Evolutionary conservation across 371 early-diverging fungal species (phyloP).

Genomic region (Mucor mucedo): DNA sequence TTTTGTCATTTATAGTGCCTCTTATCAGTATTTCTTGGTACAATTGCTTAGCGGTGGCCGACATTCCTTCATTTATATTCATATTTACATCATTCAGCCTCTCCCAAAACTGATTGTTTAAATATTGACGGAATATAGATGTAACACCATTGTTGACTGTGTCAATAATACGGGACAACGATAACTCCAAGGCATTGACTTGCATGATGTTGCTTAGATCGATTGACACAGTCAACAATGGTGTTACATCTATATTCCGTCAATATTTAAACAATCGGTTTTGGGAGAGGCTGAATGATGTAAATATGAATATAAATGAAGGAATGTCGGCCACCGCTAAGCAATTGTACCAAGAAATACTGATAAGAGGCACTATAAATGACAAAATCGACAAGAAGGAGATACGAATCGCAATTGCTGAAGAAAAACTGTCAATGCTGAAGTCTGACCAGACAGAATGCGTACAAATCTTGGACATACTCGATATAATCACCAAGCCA

Average conservation of each 20-base stretch:
- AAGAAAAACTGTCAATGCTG: slow-evolving; percentile 19
- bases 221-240: slow-evolving; percentile 22
- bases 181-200: slow-evolving; percentile 27
- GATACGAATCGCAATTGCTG: slow-evolving; percentile 18
- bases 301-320: slow-evolving; percentile 15
- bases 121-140: slow-evolving; percentile 22
- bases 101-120: slow-evolving; percentile 12
- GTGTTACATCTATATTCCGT: slow-evolving; percentile 19
- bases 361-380: slow-evolving; percentile 16
- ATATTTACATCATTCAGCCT: slow-evolving; percentile 16
- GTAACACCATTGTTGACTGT: slow-evolving; percentile 17
- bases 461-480: slow-evolving; percentile 21
- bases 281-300: slow-evolving; percentile 16
- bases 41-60: slow-evolving; percentile 17
- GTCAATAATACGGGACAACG: slow-evolving; percentile 26
- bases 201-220: slow-evolving; percentile 20
- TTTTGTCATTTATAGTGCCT: slow-evolving; percentile 17
- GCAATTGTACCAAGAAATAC: slow-evolving; percentile 21
- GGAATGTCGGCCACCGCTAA: slow-evolving; percentile 21
- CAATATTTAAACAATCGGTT: slow-evolving; percentile 14
- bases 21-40: slow-evolving; percentile 18
- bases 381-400: slow-evolving; percentile 20
- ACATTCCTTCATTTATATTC: slow-evolving; percentile 20
- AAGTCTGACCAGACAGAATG: slow-evolving; percentile 19
- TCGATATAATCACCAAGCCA: slow-evolving; percentile 14